Conservation (phyloP, 2,329 filamentous ascomycete genomes). For the Trichoderma hamatum region DNA sequence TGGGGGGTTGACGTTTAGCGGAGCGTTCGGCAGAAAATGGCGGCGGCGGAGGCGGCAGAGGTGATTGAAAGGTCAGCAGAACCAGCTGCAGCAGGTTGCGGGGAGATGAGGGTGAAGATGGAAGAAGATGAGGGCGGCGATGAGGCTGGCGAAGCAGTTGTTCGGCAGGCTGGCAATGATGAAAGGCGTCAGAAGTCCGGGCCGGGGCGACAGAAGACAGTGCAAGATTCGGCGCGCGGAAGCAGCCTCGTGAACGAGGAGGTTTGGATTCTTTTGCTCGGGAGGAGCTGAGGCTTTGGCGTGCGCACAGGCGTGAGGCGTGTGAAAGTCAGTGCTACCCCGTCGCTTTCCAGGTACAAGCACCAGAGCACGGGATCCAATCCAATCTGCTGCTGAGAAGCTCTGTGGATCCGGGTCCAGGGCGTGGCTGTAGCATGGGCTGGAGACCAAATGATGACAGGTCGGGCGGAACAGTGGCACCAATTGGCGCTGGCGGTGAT, state of each 20-base stretch:
- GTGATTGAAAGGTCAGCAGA: slow-evolving; percentile 18
- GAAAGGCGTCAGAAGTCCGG: slow-evolving; percentile 22
- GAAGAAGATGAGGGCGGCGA: neutral
- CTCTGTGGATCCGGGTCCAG: slow-evolving; percentile 19
- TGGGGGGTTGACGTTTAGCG: slow-evolving; percentile 23
- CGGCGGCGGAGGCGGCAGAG: slow-evolving; percentile 18
- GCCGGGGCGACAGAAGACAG: slow-evolving; percentile 19
- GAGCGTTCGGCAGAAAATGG: slow-evolving; percentile 25
- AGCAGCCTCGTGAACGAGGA: slow-evolving; percentile 27
- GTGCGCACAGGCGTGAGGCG: slow-evolving; percentile 19
- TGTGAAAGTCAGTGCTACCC: slow-evolving; percentile 25
- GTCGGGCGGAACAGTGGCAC: slow-evolving; percentile 28
- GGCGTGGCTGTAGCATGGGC: slow-evolving; percentile 26
- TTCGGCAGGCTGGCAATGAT: slow-evolving; percentile 18
- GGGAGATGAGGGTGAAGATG: slow-evolving; percentile 1
- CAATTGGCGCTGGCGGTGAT: slow-evolving; percentile 29
- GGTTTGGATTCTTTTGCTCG: slow-evolving; percentile 13
- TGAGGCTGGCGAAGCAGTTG: neutral
- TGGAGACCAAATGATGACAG: slow-evolving; percentile 28
- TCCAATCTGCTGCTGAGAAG: neutral
- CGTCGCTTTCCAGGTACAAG: slow-evolving; percentile 19
- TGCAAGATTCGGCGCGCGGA: slow-evolving; percentile 24
- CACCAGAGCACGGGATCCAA: slow-evolving; percentile 4
- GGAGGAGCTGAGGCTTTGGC: slow-evolving; percentile 24
- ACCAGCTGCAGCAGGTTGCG: slow-evolving; percentile 24